A percentile compares a stretch with the other conserved stretches of the same genome.
Conservation (phyloP, 306 rosid species). For the Quercus variabilis region DNA sequence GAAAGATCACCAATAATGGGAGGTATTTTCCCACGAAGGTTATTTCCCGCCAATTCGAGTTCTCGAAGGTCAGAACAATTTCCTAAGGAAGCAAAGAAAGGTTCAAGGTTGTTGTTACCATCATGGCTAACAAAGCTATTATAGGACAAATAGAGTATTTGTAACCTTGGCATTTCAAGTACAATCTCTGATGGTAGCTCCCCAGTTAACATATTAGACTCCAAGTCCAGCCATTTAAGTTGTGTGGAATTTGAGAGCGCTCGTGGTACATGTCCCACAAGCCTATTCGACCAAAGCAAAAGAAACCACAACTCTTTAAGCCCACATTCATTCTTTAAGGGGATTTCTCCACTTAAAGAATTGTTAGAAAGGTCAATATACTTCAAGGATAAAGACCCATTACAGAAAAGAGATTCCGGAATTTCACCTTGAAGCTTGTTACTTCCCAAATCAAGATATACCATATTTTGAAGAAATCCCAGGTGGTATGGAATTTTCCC, state of each 20-base stretch:
- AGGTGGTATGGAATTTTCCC: constrained; percentile 59
- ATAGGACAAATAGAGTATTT: constrained; percentile 74
- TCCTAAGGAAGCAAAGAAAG: constrained; percentile 64
- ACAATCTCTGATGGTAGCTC: constrained; percentile 59
- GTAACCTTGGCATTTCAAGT: constrained; percentile 46
- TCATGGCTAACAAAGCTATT: constrained; percentile 71
- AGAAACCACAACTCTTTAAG: constrained; percentile 56
- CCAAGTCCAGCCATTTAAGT: constrained; percentile 87
- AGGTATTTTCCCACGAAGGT: constrained; percentile 76
- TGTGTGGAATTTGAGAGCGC: constrained; percentile 67
- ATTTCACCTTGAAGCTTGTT: constrained; percentile 63
- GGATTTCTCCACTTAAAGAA: constrained; percentile 63
- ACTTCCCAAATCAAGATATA: constrained; percentile 72
- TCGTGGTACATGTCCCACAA: constrained; percentile 61
- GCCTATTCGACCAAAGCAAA: constrained; percentile 78
- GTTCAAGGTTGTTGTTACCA: constrained; percentile 78
- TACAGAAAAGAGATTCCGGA: constrained; percentile 69
- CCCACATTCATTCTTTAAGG: constrained; percentile 51
- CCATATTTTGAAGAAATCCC: constrained; percentile 58
- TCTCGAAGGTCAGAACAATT: constrained; percentile 65
- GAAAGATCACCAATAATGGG: constrained; percentile 72
- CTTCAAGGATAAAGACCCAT: constrained; percentile 53
- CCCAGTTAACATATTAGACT: constrained; percentile 64
- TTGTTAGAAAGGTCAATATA: constrained; percentile 82
- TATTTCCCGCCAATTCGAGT: constrained; percentile 82